A percentile compares a stretch with the other conserved stretches of the same genome.
Conservation (phyloP, 176 grass and related monocot genomes). For the Leersia perrieri region DNA sequence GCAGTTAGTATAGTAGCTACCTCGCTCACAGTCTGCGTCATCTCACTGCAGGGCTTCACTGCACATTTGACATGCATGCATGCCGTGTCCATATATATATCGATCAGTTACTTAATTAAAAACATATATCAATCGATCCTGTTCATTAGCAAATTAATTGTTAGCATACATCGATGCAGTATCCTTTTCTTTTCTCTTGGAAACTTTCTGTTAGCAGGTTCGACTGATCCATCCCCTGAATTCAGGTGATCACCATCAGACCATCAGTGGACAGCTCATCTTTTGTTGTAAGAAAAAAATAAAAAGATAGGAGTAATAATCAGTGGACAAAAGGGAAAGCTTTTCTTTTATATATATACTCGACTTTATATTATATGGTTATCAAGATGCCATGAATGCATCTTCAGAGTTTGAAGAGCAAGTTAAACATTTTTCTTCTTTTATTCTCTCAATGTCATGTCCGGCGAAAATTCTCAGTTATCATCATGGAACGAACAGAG, state of each 20-base stretch:
- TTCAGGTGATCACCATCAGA: not conserved
- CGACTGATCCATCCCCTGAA: constrained; percentile 5
- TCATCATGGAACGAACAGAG: not conserved
- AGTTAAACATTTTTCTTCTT: not conserved
- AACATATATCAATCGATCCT: constrained; percentile 5
- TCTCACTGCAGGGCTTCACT: not conserved
- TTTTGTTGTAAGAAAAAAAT: too few species aligned
- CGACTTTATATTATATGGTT: too few species aligned
- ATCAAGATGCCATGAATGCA: too few species aligned
- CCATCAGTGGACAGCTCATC: not conserved
- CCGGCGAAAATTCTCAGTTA: not conserved
- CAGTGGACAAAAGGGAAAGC: not conserved
- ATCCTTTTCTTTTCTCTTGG: not conserved
- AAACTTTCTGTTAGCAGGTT: not conserved
- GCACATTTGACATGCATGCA: not conserved
- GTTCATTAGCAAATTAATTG: not conserved
- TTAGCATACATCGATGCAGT: not conserved
- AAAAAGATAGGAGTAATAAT: too few species aligned
- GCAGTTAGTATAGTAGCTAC: not conserved
- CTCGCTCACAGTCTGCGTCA: not conserved
- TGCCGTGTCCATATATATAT: not conserved
- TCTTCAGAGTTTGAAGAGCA: not conserved
- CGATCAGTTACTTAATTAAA: not conserved
- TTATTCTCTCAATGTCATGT: too few species aligned
- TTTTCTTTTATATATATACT: not conserved